Percentiles rank a stretch among this genome's conserved stretches.
phyloP scores from a whole-genome alignment of 2,329 filamentous ascomycete genomes.

The Ophiostoma quercus region DNA sequence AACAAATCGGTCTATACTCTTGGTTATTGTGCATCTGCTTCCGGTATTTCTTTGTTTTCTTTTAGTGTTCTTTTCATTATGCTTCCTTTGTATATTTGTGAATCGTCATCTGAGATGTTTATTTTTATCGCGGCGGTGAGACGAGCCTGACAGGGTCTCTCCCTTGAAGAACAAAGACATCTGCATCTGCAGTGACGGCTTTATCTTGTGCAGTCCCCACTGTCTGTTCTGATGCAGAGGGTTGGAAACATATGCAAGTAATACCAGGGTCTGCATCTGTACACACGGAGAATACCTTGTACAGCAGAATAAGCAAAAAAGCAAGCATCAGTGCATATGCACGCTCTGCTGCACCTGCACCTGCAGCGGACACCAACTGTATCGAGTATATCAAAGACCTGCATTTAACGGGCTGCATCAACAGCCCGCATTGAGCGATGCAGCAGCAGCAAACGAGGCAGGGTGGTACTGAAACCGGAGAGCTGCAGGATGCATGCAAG shows the following conservation, averaged over 20 bases:
- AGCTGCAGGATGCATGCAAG: neutral
- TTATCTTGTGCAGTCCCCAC: neutral
- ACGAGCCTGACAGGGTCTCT: neutral
- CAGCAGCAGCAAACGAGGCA: neutral
- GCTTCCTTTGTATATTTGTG: neutral
- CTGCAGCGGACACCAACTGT: neutral
- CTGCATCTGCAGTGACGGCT: neutral
- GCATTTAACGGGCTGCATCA: neutral
- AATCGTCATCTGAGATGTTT: neutral
- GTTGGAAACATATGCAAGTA: slow-evolving; percentile 7
- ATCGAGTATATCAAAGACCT: neutral
- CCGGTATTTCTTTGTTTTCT: neutral
- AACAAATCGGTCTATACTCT: neutral
- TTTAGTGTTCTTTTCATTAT: too few relatives aligned
- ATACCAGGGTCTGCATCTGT: neutral
- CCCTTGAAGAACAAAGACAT: neutral
- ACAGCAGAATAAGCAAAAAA: neutral
- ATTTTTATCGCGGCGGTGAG: neutral
- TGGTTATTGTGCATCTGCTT: neutral
- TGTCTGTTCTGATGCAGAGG: slow-evolving; percentile 1
- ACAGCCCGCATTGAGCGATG: neutral
- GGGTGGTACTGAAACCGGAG: slow-evolving; percentile 3
- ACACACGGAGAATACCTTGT: neutral
- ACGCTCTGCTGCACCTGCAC: neutral
- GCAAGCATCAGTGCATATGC: neutral